These are phyloP conservation scores for Plasmodium falciparum DNA, from an alignment of 169 alveolate species.

Conservation along the genomic window DNA sequence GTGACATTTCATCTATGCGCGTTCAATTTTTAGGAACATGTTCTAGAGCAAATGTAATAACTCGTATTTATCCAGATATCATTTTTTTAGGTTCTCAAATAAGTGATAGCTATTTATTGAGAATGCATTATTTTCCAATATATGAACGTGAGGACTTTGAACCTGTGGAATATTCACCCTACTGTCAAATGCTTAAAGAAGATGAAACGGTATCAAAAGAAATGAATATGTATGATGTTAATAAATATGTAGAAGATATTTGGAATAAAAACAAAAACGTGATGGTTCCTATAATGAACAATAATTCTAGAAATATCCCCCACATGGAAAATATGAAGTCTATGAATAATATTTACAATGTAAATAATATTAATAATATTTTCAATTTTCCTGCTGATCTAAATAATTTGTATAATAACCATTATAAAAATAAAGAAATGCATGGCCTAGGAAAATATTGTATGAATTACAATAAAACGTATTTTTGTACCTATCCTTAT, in stretches of 20 bases:
- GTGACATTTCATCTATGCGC: constrained; percentile 16
- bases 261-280: too few species aligned
- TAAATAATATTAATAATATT: neutral
- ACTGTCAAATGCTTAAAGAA: neutral
- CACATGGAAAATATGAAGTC: neutral
- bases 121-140: constrained; percentile 55
- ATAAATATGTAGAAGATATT: neutral
- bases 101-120: constrained; percentile 63
- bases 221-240: neutral
- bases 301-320: neutral
- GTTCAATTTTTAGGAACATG: constrained; percentile 67
- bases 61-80: constrained; percentile 47
- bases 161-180: constrained; percentile 37
- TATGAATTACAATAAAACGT: neutral
- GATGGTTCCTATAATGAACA: too few species aligned
- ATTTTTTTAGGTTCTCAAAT: constrained; percentile 68
- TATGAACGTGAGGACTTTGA: constrained; percentile 15
- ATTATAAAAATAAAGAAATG: neutral
- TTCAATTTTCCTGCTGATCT: neutral
- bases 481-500: neutral
- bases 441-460: neutral
- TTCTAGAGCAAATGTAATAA: constrained; percentile 60
- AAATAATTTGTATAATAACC: neutral
- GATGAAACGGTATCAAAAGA: neutral
- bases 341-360: neutral